These are phyloP conservation scores for Echium plantagineum DNA, from an alignment of 257 asterid species.

Conservation along the genomic window DNA sequence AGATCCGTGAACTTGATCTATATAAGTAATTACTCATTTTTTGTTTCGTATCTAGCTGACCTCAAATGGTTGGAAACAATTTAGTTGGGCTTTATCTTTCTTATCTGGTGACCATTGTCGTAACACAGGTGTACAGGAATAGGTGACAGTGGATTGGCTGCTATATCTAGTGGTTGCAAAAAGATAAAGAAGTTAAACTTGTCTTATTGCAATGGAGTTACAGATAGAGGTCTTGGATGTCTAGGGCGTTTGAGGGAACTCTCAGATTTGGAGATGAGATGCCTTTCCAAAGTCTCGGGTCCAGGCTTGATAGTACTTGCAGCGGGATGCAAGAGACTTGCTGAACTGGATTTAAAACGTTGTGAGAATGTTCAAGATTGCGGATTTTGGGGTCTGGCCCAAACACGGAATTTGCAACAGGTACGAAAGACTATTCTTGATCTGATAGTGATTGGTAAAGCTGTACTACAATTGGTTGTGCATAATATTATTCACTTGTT, in stretches of 20 bases:
- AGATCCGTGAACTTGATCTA: slow-evolving; percentile 53
- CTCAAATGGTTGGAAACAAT: neutral
- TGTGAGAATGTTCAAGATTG: slow-evolving; percentile 43
- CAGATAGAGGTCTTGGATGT: slow-evolving; percentile 42
- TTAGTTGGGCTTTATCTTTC: neutral
- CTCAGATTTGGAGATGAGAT: slow-evolving; percentile 41
- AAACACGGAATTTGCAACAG: slow-evolving; percentile 59
- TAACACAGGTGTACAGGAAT: slow-evolving; percentile 44
- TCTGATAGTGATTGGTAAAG: neutral
- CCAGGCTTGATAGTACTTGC: slow-evolving; percentile 51
- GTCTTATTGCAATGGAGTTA: slow-evolving; percentile 47
- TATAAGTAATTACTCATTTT: slow-evolving; percentile 33
- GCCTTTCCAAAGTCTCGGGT: slow-evolving; percentile 38
- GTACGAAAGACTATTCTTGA: slow-evolving; percentile 18
- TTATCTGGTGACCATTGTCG: neutral
- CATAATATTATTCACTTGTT: slow-evolving; percentile 1
- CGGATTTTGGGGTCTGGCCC: slow-evolving; percentile 63
- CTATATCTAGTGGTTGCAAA: slow-evolving; percentile 49
- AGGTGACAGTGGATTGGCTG: slow-evolving; percentile 50
- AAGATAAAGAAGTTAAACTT: slow-evolving; percentile 41
- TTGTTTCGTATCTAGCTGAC: neutral
- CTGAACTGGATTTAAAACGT: slow-evolving; percentile 51
- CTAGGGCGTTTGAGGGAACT: slow-evolving; percentile 35
- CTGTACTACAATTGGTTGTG: too few relatives aligned
- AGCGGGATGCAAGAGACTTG: slow-evolving; percentile 49